Base-by-base conservation (phyloP, 768 basidiomycete genomes). In the Gelatoporia subvermispora region DNA sequence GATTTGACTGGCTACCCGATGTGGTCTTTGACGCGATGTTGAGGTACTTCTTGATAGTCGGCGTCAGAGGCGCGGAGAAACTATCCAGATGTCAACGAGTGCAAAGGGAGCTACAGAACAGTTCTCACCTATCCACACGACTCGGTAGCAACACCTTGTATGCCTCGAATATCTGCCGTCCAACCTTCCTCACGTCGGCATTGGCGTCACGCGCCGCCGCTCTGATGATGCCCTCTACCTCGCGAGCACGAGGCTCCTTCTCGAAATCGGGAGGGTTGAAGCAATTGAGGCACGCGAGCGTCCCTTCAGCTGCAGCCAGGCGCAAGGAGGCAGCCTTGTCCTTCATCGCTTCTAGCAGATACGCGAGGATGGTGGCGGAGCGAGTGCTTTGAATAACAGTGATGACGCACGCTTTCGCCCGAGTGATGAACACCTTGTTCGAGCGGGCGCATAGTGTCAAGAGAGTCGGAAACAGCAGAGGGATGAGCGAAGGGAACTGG, bases 231-330 rank as follows among this genome's bases (percentile, higher is more conserved):
- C 65, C 70, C 63, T 93, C 91, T 22, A 93, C 71, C 35, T 85
- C 80, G 39, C 71, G 71, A 0, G 79, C 82, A 15, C 84, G 70
- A 0, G 68, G 51, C 41, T 88, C 85, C 62, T 78, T 85, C 64
- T 87, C 86, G 24, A 90, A 63, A 55, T 90, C 86, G 0, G 86
- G 85, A 8, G 88, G 88, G 64, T 87, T 88, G 62, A 82, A 84
- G 56, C 77, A 82, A 51, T 86, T 86, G 45, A 92, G 68, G 52
- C 82, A 85, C 15, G 74, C 71, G 42, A 90, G 60, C 0, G 82
- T 71, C 24, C 79, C 73, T 63, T 91, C 87, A 3, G 80, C 77
- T n/a, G 80, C 78, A 16, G 76, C 74, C 4, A 86, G 59, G 45
- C 91, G 76, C 23, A 85, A 68, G 2, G 79, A 76, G 17, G 71